These are phyloP conservation scores for Lippia alba DNA, from an alignment of 305 asterid species.

Conservation along the genomic window DNA sequence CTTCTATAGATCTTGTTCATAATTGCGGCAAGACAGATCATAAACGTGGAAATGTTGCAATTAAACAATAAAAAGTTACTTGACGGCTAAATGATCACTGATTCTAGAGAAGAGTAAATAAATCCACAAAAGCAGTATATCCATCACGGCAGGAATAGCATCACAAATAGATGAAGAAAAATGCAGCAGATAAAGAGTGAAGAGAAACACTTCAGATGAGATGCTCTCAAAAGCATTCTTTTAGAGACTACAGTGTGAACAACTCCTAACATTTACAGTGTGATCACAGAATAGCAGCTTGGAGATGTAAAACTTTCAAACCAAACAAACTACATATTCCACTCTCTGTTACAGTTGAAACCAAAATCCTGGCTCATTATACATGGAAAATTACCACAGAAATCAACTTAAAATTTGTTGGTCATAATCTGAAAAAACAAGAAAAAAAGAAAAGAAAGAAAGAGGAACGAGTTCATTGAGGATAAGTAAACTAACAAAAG, in stretches of 20 bases:
- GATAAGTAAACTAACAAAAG: constrained; percentile 11
- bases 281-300: constrained; percentile 2
- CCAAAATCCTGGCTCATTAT: not conserved
- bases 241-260: not conserved
- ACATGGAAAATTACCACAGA: not conserved
- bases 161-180: not conserved
- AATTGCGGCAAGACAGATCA: not conserved
- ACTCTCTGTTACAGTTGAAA: not conserved
- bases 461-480: not conserved
- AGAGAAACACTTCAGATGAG: not conserved
- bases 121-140: not conserved
- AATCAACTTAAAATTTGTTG: not conserved
- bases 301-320: not conserved
- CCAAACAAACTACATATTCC: constrained; percentile 1
- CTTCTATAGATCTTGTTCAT: constrained; percentile 3
- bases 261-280: not conserved
- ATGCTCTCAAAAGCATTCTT: not conserved
- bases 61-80: not conserved
- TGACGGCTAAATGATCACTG: not conserved
- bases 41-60: not conserved
- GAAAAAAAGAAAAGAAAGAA: not conserved
- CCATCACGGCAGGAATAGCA: not conserved
- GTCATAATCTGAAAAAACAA: not conserved
- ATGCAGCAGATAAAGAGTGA: not conserved
- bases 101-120: not conserved